Base-by-base conservation (phyloP, 1,284 basidiomycete species). In the Mycena sp. region DNA sequence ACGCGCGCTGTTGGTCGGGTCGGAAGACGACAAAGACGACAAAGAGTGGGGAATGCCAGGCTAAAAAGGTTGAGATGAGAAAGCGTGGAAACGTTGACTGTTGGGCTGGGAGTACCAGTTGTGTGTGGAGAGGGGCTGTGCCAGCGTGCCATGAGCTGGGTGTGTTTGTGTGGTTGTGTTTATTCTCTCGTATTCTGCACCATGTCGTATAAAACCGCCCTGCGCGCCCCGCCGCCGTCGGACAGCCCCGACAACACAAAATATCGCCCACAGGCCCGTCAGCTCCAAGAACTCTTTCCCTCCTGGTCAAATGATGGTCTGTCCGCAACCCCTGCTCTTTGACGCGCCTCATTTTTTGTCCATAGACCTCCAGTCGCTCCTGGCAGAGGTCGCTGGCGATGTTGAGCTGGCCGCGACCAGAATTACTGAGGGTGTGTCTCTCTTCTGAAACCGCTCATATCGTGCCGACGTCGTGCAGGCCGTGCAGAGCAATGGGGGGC, bases 351-450 rank as follows among this genome's bases (percentile, higher is more conserved):
- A 63, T 44, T 63, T 58, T 70, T 61, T 56, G 23, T 66, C 38
- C 2, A 23, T 65, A 93, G 94, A 96, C 78, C 83, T 96, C 63
- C 84, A 88, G 67, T 90, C 90, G 32, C 82, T 92, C 48, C 84
- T 96, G 44, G 72, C 76, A 57, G 95, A 96, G 72, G 86, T 88
- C 25, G 79, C 78, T 45, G 94, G 94, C 45, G 93, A 95, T 74
- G 78, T 91, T 55, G 81, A 93, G 71, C 71, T 90, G 54, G 93
- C 93, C 59, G 92, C 87, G 19, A 86, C 85, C 17, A 84, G 91
- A 73, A 95, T 96, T 71, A 87, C 82, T 58, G 94, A 96, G 77
- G 94, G 93, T 93, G n/a, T n/a, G n/a, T n/a, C n/a, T n/a, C n/a
- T n/a, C n/a, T n/a, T n/a, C n/a, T n/a, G n/a, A 12, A n/a, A 78